Evolutionary conservation across 2,329 filamentous ascomycete species (phyloP), one percentile per base, ranked within the genome.

Genomic region (Scolecobasidium constrictum): DNA sequence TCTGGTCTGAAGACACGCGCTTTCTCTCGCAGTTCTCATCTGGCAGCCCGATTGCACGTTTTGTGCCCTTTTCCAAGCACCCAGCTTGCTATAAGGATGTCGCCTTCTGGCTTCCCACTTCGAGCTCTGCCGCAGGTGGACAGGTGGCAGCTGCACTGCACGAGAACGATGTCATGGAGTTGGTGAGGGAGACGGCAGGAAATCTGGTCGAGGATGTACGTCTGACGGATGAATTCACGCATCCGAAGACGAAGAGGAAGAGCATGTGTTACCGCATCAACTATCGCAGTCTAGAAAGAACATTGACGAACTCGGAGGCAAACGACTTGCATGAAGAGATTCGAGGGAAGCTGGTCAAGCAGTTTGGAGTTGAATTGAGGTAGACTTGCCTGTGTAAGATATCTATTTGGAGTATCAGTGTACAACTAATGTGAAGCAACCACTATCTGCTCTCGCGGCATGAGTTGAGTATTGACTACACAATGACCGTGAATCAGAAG

Each of bases 151-250:
- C 47, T 52, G 38, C 60, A 0, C 86, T 94, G 57, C 90, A 96
- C 60, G 88, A 93, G 60, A 96, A 96, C 63, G 92, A 98, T 61
- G 71, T 96, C 40, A 96, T 96, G 90, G 92, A 96, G 64, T 75
- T 95, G 44, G 84, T 95, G 15, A 79, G 92, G 50, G 80, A 80
- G 51, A 72, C 90, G 37, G 85, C 78, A 7, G 88, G 87, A 40
- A 84, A 94, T 59, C 64, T 79, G 17, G 86, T 92, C 26, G 92
- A 98, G 64, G 86, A 94, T 59, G 90, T 96, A 40, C 71, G 69
- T 47, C 69, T 93, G 20, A 77, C 86, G 41, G 92, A 96, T 62
- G 76, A 86, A 58, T 98, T 96, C 61, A 78, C 75, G 38, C 87
- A 96, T 62, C 87, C 88, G 28, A 87, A 84, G 66, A 88, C 83